These are phyloP conservation scores for Ophiostoma himal-ulmi DNA, from an alignment of 2,329 filamentous ascomycete species.

Conservation along the genomic window DNA sequence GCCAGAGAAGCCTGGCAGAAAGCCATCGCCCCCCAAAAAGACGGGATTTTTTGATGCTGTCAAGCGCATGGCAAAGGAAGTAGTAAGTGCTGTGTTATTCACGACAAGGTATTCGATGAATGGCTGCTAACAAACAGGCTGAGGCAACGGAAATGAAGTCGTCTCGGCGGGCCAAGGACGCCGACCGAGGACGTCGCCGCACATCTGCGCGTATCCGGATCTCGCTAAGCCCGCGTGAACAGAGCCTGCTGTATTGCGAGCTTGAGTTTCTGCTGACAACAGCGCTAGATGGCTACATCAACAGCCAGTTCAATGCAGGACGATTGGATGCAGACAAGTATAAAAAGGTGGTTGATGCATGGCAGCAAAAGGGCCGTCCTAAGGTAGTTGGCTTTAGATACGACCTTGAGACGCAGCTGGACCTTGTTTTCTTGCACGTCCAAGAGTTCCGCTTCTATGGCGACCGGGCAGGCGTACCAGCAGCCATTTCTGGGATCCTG, in stretches of 20 bases:
- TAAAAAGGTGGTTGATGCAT: conserved; percentile 46
- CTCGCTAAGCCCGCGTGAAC: conserved; percentile 51
- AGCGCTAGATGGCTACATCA: conserved; percentile 48
- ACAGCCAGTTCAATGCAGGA: conserved; percentile 49
- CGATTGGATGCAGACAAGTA: conserved; percentile 48
- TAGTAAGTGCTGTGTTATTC: conserved; percentile 35
- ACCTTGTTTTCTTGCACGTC: conserved; percentile 46
- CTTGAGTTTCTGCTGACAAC: conserved; percentile 51
- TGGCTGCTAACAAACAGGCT: conserved; percentile 21
- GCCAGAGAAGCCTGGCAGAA: conserved; percentile 31
- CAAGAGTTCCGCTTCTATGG: conserved; percentile 52
- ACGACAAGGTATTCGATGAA: background rate
- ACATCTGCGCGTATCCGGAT: conserved; percentile 37
- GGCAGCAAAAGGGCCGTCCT: conserved; percentile 49
- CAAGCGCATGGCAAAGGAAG: conserved; percentile 49
- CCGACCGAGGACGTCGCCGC: conserved; percentile 29
- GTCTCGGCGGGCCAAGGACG: conserved; percentile 32
- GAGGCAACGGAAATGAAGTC: conserved; percentile 37
- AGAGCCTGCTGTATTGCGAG: conserved; percentile 55
- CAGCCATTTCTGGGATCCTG: conserved; percentile 44
- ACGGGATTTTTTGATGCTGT: conserved; percentile 41
- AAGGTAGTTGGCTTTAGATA: conserved; percentile 53
- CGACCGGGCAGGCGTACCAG: conserved; percentile 38
- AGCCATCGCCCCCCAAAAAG: conserved; percentile 33
- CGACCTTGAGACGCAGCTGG: conserved; percentile 56